Conservation (phyloP, 108 stramenopile genomes). For the Poteriospumella lacustris region DNA sequence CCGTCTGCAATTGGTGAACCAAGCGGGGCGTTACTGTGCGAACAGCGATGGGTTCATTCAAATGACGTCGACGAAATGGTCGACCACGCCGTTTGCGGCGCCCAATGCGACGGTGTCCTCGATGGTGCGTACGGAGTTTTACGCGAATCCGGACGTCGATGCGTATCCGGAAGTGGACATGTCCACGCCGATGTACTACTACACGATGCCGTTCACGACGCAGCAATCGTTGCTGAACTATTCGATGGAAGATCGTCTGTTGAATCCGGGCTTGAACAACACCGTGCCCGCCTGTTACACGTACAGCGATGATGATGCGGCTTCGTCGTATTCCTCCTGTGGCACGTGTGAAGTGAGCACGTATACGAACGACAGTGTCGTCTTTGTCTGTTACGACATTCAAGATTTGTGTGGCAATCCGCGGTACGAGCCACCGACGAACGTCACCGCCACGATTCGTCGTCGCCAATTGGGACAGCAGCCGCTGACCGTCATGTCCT, state of each 20-base stretch:
- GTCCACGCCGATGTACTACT: too few species aligned
- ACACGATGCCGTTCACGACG: too few species aligned
- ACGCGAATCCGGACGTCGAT: neutral
- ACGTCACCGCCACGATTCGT: too few species aligned
- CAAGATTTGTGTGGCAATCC: neutral
- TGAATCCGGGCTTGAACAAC: too few species aligned
- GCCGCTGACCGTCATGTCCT: too few species aligned
- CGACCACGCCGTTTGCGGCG: neutral
- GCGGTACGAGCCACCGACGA: too few species aligned
- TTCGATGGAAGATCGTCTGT: neutral
- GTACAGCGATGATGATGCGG: neutral
- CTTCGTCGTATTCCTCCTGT: too few species aligned
- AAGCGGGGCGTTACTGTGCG: neutral
- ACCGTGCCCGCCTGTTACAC: neutral
- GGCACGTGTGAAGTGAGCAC: neutral
- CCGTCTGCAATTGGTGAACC: neutral
- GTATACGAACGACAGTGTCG: neutral
- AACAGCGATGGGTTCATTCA: neutral
- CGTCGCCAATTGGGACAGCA: too few species aligned
- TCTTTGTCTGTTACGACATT: neutral
- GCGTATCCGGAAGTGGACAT: neutral
- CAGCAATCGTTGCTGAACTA: neutral
- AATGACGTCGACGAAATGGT: neutral
- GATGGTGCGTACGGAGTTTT: neutral
- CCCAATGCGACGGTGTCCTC: neutral